These are phyloP conservation scores for Cordyceps sp. DNA, from an alignment of 2,329 filamentous ascomycete species.

Conservation along the genomic window DNA sequence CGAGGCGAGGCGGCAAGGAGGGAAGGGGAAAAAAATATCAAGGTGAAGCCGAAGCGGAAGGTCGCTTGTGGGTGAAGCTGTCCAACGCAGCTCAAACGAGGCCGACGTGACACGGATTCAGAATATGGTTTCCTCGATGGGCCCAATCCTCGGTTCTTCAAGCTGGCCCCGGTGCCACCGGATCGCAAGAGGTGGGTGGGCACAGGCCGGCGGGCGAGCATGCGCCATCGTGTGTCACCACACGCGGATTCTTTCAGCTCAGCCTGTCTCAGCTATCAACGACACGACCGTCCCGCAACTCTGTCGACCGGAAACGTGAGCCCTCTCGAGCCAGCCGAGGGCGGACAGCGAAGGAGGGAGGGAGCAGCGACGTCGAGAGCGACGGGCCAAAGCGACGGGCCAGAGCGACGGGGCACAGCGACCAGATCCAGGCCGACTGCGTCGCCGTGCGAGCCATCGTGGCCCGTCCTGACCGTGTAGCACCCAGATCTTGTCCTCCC, in stretches of 20 bases:
- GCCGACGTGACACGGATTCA: slow-evolving; percentile 1
- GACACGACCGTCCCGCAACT: no score
- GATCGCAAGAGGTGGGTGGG: neutral
- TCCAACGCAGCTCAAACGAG: neutral
- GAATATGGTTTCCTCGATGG: neutral
- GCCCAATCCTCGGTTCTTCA: neutral
- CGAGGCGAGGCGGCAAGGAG: neutral
- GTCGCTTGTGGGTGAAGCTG: neutral
- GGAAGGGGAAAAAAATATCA: neutral
- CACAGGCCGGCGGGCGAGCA: neutral
- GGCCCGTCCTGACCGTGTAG: neutral
- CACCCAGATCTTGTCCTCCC: neutral
- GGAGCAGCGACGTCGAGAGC: no score
- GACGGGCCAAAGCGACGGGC: no score
- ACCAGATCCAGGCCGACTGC: no score
- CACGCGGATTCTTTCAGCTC: no score
- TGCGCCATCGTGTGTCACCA: slow-evolving; percentile 1
- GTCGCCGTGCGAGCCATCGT: neutral
- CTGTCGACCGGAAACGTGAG: no score
- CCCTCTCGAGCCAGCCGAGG: no score
- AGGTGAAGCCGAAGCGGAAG: neutral
- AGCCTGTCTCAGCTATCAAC: no score
- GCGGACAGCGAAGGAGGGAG: no score
- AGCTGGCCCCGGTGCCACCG: neutral
- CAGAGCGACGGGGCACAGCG: neutral